Base-by-base conservation (phyloP, 345 rosid genomes). In the Gossypium longicalyx region DNA sequence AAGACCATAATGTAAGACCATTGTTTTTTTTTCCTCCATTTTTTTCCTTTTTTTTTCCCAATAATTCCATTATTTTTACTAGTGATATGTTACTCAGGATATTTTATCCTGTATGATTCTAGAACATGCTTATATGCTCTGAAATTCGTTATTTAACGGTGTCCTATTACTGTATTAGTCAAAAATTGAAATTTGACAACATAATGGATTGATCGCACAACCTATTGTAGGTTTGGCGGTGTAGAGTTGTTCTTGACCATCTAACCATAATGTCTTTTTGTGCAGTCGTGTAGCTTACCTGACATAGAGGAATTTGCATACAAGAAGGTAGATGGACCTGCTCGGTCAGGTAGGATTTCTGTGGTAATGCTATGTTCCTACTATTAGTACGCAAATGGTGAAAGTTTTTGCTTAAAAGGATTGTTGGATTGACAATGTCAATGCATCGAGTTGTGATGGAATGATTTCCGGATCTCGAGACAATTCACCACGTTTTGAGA, bases 261-360 rank as follows among this genome's bases (percentile, higher is more conserved):
- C 16, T 15, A 25, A 49, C 23, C 12, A 1, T 66, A 17, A 23
- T 45, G 58, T 9, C 2, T 45, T 66, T 45, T 12, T 77, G 16
- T 74, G 80, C 85, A 88, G 97, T 70, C 34, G 27, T 60, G 78
- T 68, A 79, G 75, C 34, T 76, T 83, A 44, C 91, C 89, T 22
- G 97, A 87, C 73, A 91, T 93, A n/a, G 98, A 93, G 87, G 94
- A 89, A 29, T 85, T 85, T 80, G 86, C 90, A 5, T 86, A 65
- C 81, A 88, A 80, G 53, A 83, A 82, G 77, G 75, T 79, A 4
- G 84, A 80, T 38, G 81, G 77, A 65, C 74, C 87, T 68, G 10
- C 83, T 43, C 67, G 56, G 47, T 73, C 75, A 69, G 67, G 90
- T 89, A 80, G 83, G 86, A 25, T 23, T 60, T 60, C 67, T 41